Conservation (phyloP, 2,329 filamentous ascomycete species). For the Helotiales sp. region DNA sequence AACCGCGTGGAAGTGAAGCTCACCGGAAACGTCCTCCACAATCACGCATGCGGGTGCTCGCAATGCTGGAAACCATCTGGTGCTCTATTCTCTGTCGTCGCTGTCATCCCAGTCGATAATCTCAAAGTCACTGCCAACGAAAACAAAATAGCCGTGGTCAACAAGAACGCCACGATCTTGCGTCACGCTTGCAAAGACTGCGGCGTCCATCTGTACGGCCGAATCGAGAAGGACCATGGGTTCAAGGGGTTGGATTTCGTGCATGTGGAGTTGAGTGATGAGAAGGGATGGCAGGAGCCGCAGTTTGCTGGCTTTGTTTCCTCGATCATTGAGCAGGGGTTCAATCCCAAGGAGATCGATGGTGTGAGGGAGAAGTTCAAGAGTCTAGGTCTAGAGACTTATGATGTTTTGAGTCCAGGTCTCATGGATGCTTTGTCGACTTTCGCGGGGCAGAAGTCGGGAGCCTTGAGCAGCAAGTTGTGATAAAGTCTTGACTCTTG, state of each 20-base stretch:
- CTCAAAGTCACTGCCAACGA: conserved; percentile 61
- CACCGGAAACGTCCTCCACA: conserved; percentile 64
- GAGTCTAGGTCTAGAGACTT: conserved; percentile 61
- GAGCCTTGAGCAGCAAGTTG: conserved; percentile 1
- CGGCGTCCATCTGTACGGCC: conserved; percentile 66
- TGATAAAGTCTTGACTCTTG: neutral
- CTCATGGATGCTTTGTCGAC: conserved; percentile 68
- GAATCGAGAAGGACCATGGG: conserved; percentile 66
- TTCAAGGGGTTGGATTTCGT: conserved; percentile 75
- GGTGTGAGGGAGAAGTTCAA: conserved; percentile 59
- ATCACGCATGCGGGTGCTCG: conserved; percentile 74
- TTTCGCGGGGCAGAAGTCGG: conserved; percentile 54
- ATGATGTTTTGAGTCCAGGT: conserved; percentile 64
- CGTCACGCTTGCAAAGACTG: conserved; percentile 66
- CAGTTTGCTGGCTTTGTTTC: conserved; percentile 73
- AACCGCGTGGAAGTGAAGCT: conserved; percentile 63
- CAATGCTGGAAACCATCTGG: conserved; percentile 73
- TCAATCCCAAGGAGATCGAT: conserved; percentile 58
- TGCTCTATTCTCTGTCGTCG: conserved; percentile 68
- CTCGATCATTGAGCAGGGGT: conserved; percentile 72
- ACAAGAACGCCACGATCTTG: conserved; percentile 61
- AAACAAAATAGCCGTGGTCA: conserved; percentile 61
- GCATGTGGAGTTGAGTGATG: conserved; percentile 63
- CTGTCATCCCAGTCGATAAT: conserved; percentile 61
- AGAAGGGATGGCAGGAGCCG: conserved; percentile 72